phyloP scores from a whole-genome alignment of 345 rosid species.

The Carallia pectinifolia region DNA sequence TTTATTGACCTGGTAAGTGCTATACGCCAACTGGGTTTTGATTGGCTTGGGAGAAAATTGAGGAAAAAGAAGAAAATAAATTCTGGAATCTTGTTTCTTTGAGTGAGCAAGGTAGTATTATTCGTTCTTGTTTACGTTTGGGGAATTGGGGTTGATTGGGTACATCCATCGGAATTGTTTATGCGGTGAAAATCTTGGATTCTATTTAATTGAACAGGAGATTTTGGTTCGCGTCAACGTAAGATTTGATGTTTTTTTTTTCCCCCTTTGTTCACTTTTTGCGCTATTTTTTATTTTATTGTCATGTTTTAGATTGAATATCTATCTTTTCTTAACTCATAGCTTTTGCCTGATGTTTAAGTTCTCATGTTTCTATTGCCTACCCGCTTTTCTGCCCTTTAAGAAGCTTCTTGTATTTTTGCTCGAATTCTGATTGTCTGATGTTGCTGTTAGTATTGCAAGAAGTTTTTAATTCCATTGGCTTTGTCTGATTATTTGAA shows the following conservation, averaged over 20 bases:
- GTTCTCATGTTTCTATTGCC: neutral
- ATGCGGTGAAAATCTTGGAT: neutral
- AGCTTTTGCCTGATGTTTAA: neutral
- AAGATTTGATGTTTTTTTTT: no score
- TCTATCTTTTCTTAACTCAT: neutral
- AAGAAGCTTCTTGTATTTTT: neutral
- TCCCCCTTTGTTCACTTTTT: no score
- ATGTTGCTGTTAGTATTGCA: neutral
- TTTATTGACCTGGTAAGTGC: conserved; percentile 5
- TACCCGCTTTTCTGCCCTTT: neutral
- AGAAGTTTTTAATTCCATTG: conserved; percentile 3
- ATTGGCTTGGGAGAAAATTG: neutral
- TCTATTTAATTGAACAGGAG: no score
- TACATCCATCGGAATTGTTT: no score
- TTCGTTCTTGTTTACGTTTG: neutral
- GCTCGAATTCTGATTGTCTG: neutral
- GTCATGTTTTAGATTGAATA: no score
- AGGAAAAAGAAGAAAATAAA: neutral
- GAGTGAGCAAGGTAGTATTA: neutral
- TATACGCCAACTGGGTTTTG: conserved; percentile 21
- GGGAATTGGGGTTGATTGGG: neutral
- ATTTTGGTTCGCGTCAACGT: no score
- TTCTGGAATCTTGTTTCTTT: neutral
- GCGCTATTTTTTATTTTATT: no score
- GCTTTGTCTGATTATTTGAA: no score